phyloP scores from a whole-genome alignment of 257 asterid species.

The Rehmannia glutinosa region DNA sequence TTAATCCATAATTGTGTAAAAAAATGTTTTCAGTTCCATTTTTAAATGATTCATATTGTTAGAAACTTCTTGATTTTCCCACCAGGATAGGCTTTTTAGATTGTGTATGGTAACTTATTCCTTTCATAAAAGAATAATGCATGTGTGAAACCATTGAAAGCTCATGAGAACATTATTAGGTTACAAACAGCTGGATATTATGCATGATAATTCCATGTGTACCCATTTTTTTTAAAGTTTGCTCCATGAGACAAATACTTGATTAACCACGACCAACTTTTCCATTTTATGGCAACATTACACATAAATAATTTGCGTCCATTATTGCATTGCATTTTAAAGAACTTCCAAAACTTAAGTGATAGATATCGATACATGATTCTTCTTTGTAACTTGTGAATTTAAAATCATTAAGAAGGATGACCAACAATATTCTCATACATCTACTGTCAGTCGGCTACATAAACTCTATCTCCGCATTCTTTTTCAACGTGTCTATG shows the following conservation, averaged over 20 bases:
- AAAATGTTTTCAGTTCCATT: background rate
- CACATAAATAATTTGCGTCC: background rate
- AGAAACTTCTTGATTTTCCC: conserved; percentile 7
- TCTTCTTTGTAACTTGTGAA: background rate
- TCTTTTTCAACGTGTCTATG: conserved; percentile 37
- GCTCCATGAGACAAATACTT: no score
- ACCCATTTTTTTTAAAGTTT: no score
- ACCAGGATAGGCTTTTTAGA: background rate
- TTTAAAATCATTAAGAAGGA: background rate
- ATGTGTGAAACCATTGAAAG: background rate
- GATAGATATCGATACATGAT: background rate
- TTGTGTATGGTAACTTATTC: background rate
- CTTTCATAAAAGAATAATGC: background rate
- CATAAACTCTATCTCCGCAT: conserved; percentile 6
- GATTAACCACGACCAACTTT: background rate
- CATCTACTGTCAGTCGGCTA: conserved; percentile 4
- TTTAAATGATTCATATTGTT: background rate
- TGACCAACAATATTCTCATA: background rate
- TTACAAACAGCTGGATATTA: no score
- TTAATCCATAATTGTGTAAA: background rate
- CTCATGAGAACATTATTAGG: background rate
- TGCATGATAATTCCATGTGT: no score
- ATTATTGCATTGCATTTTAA: background rate
- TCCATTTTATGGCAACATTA: background rate
- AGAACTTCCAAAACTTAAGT: conserved; percentile 9